Conservation (phyloP, 345 rosid species). For the Populus ilicifolia region DNA sequence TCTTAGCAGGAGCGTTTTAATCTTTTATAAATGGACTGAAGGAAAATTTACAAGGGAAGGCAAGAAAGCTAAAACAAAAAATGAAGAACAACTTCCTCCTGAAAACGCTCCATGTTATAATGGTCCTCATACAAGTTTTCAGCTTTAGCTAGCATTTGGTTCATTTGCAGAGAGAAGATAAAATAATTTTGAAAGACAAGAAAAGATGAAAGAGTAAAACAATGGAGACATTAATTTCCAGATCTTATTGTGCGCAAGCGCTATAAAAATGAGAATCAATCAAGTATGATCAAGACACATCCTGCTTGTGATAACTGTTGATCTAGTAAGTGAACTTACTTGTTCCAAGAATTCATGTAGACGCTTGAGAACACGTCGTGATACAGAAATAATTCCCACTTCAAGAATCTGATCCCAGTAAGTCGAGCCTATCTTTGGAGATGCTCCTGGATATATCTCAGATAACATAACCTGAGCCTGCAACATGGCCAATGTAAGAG, state of each 20-base stretch:
- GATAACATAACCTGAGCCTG: constrained; percentile 92
- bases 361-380: constrained; percentile 69
- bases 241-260: not conserved
- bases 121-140: not conserved
- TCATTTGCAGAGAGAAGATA: not conserved
- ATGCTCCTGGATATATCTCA: constrained; percentile 95
- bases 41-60: too few species aligned
- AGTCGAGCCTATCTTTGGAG: constrained; percentile 74
- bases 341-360: constrained; percentile 77
- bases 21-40: too few species aligned
- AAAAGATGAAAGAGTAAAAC: not conserved
- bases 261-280: not conserved
- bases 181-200: not conserved
- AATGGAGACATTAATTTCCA: not conserved
- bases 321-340: constrained; percentile 34
- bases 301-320: not conserved
- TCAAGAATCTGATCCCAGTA: constrained; percentile 93
- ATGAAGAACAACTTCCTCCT: not conserved
- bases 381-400: constrained; percentile 68
- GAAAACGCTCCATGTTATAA: not conserved
- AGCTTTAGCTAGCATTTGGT: not conserved
- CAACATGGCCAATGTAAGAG: constrained; percentile 1
- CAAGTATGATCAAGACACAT: not conserved
- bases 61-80: too few species aligned
- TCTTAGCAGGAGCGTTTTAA: too few species aligned